Conservation (phyloP, 176 grass and related monocot species). For the Oryza australiensis region DNA sequence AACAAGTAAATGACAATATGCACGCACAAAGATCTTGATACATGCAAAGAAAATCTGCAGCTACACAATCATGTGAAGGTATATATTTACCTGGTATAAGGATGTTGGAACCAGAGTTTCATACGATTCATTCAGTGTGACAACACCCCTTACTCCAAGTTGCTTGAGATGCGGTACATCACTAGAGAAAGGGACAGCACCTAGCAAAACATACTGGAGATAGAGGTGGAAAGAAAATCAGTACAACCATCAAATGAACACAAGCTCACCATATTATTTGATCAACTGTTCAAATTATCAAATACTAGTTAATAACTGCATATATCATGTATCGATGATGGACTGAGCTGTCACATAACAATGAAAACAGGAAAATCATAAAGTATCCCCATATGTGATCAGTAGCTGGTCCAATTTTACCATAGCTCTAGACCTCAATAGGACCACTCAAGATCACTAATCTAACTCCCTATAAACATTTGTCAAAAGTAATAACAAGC, state of each 20-base stretch:
- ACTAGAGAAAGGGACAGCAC: constrained; percentile 77
- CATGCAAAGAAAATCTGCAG: not conserved
- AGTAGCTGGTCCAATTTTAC: not conserved
- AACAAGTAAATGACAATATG: not conserved
- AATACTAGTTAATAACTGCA: no score
- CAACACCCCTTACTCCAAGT: constrained; percentile 69
- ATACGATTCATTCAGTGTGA: constrained; percentile 78
- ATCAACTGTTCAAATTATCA: not conserved
- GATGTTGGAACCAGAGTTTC: constrained; percentile 78
- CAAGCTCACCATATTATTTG: not conserved
- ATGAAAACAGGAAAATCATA: not conserved
- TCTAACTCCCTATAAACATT: not conserved
- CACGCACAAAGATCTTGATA: not conserved
- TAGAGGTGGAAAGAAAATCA: constrained; percentile 9
- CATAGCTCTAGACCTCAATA: not conserved
- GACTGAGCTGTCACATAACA: not conserved
- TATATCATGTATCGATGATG: no score
- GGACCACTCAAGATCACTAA: not conserved
- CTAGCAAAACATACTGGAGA: constrained; percentile 68
- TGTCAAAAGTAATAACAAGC: not conserved
- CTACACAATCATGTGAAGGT: constrained; percentile 16
- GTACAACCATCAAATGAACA: not conserved
- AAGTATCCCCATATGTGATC: not conserved
- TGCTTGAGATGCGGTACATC: constrained; percentile 60
- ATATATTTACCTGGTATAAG: constrained; percentile 56